phyloP scores from a whole-genome alignment of 371 early-diverging fungal species.

The Smittium culicis region DNA sequence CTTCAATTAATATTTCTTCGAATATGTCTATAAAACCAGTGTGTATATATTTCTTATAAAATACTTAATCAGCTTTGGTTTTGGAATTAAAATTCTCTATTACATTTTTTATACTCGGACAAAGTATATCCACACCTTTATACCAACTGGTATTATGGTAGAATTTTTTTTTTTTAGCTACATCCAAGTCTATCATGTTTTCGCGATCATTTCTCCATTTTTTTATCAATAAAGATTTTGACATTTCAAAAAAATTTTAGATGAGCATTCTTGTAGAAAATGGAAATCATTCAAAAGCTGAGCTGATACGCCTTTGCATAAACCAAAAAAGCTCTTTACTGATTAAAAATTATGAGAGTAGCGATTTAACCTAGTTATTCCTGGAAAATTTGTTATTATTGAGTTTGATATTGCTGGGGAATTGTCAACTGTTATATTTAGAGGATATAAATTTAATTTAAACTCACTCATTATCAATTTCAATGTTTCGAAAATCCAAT shows the following conservation, averaged over 20 bases:
- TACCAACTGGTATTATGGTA: background rate
- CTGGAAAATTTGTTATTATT: background rate
- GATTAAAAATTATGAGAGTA: background rate
- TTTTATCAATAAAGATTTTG: background rate
- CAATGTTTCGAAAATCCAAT: background rate
- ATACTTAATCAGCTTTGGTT: background rate
- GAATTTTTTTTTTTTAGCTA: background rate
- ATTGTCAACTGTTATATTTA: background rate
- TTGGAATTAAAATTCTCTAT: background rate
- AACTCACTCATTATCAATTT: background rate
- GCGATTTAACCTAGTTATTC: background rate
- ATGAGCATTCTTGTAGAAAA: background rate
- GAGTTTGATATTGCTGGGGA: background rate
- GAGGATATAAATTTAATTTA: background rate
- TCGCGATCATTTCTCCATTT: background rate
- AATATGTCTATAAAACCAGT: background rate
- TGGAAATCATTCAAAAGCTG: background rate
- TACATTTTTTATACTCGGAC: background rate
- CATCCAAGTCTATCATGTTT: background rate
- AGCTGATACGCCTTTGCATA: background rate
- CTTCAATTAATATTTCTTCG: background rate
- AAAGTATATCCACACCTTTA: background rate
- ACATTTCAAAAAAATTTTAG: background rate
- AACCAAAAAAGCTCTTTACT: background rate
- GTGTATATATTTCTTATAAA: background rate